These are phyloP conservation scores for Gracilaria vermiculophylla DNA, from an alignment of 23 red algal genomes.

Conservation along the genomic window DNA sequence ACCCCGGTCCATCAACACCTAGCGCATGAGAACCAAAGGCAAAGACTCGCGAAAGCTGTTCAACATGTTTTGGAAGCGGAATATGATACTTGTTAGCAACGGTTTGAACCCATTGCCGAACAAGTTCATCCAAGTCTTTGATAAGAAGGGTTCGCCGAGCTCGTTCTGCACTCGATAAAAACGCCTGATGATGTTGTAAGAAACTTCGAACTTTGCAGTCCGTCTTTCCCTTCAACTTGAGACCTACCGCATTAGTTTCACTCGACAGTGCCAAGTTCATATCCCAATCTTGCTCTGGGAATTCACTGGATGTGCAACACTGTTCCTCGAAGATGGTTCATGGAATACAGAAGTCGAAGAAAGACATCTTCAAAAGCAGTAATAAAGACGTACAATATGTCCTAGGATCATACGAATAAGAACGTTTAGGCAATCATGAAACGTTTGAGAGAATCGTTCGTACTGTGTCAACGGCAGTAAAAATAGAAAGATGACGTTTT, in stretches of 20 bases:
- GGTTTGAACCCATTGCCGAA: not conserved
- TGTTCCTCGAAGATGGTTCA: not conserved
- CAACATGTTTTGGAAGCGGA: not conserved
- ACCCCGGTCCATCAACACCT: conserved; percentile 4
- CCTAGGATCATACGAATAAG: too few relatives aligned
- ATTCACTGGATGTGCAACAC: not conserved
- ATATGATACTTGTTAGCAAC: not conserved
- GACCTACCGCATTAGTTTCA: not conserved
- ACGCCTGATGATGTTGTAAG: not conserved
- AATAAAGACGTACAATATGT: too few relatives aligned
- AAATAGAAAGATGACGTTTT: too few relatives aligned
- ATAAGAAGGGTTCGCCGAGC: not conserved
- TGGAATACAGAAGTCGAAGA: not conserved
- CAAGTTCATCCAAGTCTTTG: not conserved
- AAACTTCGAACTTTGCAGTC: not conserved
- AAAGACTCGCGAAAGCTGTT: conserved; percentile 3
- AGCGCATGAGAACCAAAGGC: conserved; percentile 6
- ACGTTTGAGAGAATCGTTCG: too few relatives aligned
- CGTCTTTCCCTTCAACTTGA: not conserved
- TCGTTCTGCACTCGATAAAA: not conserved
- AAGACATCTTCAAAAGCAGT: not conserved
- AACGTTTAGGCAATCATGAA: too few relatives aligned
- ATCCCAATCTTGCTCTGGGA: not conserved
- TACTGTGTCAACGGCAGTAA: too few relatives aligned
- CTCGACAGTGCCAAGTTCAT: conserved; percentile 3